phyloP scores from a whole-genome alignment of 345 rosid genomes.

The Diplotaxis tenuifolia region DNA sequence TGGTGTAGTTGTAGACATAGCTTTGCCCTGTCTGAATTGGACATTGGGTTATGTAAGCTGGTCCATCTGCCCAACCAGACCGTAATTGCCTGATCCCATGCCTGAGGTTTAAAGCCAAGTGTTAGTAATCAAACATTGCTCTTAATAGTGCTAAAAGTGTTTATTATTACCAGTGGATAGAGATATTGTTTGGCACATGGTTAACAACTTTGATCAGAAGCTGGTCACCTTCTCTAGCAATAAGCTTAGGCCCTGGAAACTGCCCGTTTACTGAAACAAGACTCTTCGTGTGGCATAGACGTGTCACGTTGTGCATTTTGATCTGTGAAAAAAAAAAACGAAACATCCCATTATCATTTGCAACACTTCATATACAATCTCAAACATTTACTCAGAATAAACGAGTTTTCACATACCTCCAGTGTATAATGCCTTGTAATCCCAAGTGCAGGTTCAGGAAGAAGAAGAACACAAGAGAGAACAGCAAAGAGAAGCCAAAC shows the following conservation, averaged over 20 bases:
- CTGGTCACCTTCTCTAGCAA: slow-evolving; percentile 1
- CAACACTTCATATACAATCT: neutral
- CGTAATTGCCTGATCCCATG: neutral
- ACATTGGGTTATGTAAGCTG: neutral
- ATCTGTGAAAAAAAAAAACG: neutral
- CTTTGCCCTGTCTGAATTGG: neutral
- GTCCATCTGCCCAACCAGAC: neutral
- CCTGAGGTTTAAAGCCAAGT: neutral
- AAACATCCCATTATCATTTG: neutral
- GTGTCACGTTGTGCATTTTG: neutral
- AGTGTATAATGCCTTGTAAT: neutral
- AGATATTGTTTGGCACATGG: neutral
- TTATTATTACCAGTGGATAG: neutral
- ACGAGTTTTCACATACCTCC: neutral
- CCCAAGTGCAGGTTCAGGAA: neutral
- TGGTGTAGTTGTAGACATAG: neutral
- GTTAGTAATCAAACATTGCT: neutral
- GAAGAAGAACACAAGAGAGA: neutral
- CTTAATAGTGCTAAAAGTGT: neutral
- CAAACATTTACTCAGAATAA: neutral
- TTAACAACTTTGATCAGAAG: slow-evolving; percentile 1
- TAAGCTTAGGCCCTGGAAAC: neutral
- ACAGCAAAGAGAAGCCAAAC: neutral
- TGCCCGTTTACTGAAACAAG: neutral
- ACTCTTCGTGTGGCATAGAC: neutral